Conservation (phyloP, 345 rosid species). For the Tarenaya hassleriana region DNA sequence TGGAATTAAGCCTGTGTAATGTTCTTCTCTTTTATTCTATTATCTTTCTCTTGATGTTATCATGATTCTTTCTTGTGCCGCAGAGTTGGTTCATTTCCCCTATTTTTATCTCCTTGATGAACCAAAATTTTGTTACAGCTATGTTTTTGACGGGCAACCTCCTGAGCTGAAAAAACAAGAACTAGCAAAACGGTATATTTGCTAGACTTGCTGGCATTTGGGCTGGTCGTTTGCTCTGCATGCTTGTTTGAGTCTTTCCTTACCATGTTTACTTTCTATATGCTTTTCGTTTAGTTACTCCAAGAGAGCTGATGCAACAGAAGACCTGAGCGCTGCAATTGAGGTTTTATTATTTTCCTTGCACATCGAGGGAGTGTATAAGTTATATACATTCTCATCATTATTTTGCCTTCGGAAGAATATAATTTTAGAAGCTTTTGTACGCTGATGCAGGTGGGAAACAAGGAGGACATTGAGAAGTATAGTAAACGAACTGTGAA, state of each 20-base stretch:
- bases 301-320: constrained; percentile 77
- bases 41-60: constrained; percentile 10
- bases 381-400: neutral
- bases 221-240: neutral
- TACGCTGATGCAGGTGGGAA: constrained; percentile 46
- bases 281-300: constrained; percentile 45
- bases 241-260: neutral
- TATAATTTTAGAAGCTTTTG: neutral
- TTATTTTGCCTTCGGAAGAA: neutral
- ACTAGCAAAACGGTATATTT: constrained; percentile 66
- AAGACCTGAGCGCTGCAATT: constrained; percentile 54
- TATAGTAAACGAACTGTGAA: constrained; percentile 89
- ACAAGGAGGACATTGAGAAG: constrained; percentile 86
- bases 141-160: constrained; percentile 86
- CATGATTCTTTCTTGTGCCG: too few species aligned
- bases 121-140: constrained; percentile 35
- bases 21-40: constrained; percentile 15
- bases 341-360: constrained; percentile 44
- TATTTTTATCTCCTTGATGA: neutral
- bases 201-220: neutral
- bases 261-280: neutral
- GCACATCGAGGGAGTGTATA: constrained; percentile 3
- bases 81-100: neutral
- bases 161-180: constrained; percentile 89
- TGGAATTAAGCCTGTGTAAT: constrained; percentile 93